These are phyloP conservation scores for Pythium chondricola DNA, from an alignment of 352 stramenopile species.

Conservation along the genomic window DNA sequence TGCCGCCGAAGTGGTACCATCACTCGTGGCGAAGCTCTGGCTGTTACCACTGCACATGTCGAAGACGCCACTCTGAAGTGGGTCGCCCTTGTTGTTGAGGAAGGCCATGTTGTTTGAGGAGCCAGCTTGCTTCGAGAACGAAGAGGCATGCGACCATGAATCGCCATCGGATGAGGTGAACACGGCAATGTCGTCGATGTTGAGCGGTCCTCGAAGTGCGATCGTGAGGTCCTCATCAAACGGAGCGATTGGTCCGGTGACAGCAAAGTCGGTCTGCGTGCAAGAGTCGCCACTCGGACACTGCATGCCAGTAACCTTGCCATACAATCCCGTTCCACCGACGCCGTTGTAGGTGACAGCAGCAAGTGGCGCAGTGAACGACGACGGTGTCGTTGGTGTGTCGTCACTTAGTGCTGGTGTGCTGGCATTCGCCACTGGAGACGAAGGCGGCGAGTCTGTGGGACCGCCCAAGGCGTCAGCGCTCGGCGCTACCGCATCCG, in stretches of 20 bases:
- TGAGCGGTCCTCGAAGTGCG: slow-evolving; percentile 30
- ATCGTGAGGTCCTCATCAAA: slow-evolving; percentile 45
- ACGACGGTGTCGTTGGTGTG: background rate
- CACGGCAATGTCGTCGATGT: slow-evolving; percentile 34
- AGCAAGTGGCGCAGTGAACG: slow-evolving; percentile 11
- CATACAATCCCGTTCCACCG: slow-evolving; percentile 24
- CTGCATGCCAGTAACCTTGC: slow-evolving; percentile 27
- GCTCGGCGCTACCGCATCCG: too few relatives aligned
- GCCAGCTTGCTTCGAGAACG: slow-evolving; percentile 20
- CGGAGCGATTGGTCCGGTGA: slow-evolving; percentile 27
- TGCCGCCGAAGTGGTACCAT: slow-evolving; percentile 17
- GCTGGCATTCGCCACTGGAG: too few relatives aligned
- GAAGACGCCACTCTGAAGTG: slow-evolving; percentile 26
- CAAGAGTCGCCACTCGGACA: slow-evolving; percentile 16
- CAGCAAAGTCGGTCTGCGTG: slow-evolving; percentile 19
- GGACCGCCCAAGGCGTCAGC: too few relatives aligned
- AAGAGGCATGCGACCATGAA: slow-evolving; percentile 24
- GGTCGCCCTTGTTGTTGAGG: slow-evolving; percentile 44
- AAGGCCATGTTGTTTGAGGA: slow-evolving; percentile 38
- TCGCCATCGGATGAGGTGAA: slow-evolving; percentile 20
- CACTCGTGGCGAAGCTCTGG: slow-evolving; percentile 33
- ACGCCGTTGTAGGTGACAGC: slow-evolving; percentile 25
- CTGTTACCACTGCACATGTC: slow-evolving; percentile 35
- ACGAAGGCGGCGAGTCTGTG: too few relatives aligned
- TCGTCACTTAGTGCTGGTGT: too few relatives aligned